A percentile compares a stretch with the other conserved stretches of the same genome.
phyloP scores from a whole-genome alignment of 1,284 basidiomycete genomes.

The Wolfiporia cocos region DNA sequence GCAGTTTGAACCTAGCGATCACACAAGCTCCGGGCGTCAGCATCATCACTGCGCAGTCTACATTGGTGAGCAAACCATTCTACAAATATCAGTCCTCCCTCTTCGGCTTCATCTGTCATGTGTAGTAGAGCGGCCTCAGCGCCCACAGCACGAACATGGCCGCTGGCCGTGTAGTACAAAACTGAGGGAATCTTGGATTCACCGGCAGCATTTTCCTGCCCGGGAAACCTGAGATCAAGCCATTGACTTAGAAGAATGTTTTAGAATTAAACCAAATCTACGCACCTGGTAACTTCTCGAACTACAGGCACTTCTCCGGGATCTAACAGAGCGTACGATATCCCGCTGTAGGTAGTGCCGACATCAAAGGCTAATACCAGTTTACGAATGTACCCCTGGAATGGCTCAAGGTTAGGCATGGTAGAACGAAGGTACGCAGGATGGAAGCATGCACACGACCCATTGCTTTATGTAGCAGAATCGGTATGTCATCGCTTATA shows the following conservation, averaged over 20 bases:
- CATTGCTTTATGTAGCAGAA: no score
- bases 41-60: not conserved
- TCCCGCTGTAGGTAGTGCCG: slow-evolving; percentile 47
- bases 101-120: slow-evolving; percentile 35
- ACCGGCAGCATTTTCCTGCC: slow-evolving; percentile 33
- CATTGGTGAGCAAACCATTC: slow-evolving; percentile 39
- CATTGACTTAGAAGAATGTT: no score
- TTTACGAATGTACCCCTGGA: not conserved
- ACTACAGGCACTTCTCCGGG: slow-evolving; percentile 43
- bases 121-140: slow-evolving; percentile 44
- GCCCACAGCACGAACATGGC: slow-evolving; percentile 41
- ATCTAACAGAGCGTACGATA: slow-evolving; percentile 38
- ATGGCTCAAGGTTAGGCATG: no score
- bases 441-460: no score
- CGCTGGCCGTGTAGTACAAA: slow-evolving; percentile 44
- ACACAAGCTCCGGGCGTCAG: not conserved
- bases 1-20: slow-evolving; percentile 54
- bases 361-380: slow-evolving; percentile 45
- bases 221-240: slow-evolving; percentile 43
- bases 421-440: no score
- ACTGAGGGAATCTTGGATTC: slow-evolving; percentile 53
- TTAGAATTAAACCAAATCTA: no score
- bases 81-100: slow-evolving; percentile 39
- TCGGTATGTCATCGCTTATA: no score
- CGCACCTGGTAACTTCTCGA: slow-evolving; percentile 36